A percentile compares a stretch with the other conserved stretches of the same genome.
Evolutionary conservation across 768 basidiomycete species (phyloP).

Genomic region (Mycena alexandri): DNA sequence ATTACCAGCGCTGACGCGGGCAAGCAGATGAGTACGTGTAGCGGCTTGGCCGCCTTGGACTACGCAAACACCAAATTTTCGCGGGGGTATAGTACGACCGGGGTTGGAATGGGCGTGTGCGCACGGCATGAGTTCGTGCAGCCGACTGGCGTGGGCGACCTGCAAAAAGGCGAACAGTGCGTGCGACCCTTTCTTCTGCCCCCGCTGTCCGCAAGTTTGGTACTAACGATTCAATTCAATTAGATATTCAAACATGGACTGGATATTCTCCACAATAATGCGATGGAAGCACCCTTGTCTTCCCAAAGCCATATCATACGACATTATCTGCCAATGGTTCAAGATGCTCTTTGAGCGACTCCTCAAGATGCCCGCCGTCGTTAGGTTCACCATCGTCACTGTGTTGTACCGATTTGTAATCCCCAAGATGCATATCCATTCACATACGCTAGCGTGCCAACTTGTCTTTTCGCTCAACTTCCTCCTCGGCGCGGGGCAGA

Average conservation of each 20-base stretch:
- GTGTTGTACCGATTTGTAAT: slow-evolving; percentile 26
- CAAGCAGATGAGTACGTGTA: too few relatives aligned
- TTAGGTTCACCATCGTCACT: slow-evolving; percentile 21
- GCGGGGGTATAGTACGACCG: too few relatives aligned
- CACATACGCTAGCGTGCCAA: slow-evolving; percentile 42
- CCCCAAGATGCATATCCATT: slow-evolving; percentile 35
- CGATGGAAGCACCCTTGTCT: not conserved
- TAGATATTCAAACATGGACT: slow-evolving; percentile 54
- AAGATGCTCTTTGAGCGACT: slow-evolving; percentile 41
- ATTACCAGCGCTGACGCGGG: too few relatives aligned
- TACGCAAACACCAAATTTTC: too few relatives aligned
- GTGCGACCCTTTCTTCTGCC: too few relatives aligned
- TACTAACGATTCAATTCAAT: too few relatives aligned
- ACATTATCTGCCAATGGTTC: slow-evolving; percentile 49
- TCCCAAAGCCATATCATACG: slow-evolving; percentile 43
- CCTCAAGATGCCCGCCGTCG: slow-evolving; percentile 2
- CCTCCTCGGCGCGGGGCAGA: slow-evolving; percentile 16
- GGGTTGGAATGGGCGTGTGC: too few relatives aligned
- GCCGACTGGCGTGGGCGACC: too few relatives aligned
- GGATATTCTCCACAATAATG: slow-evolving; percentile 36
- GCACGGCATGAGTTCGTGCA: too few relatives aligned
- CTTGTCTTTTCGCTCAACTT: slow-evolving; percentile 42
- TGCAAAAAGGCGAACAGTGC: too few relatives aligned
- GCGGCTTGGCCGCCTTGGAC: too few relatives aligned
- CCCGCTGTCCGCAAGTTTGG: too few relatives aligned